Conservation (phyloP, 495 filamentous ascomycete species). For the Xylaria castorea region DNA sequence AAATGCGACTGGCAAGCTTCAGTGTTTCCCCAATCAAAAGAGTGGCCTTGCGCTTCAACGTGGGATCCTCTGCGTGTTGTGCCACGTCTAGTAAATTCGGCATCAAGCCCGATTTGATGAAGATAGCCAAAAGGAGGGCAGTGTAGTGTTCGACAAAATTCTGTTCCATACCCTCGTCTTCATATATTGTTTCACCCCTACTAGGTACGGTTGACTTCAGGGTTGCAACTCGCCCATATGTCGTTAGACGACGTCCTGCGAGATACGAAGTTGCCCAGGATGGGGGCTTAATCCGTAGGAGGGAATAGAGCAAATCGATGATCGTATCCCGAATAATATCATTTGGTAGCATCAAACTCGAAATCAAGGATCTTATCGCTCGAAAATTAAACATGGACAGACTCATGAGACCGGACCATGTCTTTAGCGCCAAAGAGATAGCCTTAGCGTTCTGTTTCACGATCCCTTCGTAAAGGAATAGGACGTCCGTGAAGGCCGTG, state of each 20-base stretch:
- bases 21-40: constrained; percentile 88
- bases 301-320: constrained; percentile 87
- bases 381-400: constrained; percentile 85
- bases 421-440: constrained; percentile 84
- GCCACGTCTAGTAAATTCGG: constrained; percentile 76
- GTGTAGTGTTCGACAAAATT: constrained; percentile 94
- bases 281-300: constrained; percentile 91
- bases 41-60: constrained; percentile 85
- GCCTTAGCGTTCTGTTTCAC: constrained; percentile 86
- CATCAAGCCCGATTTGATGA: constrained; percentile 83
- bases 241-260: constrained; percentile 89
- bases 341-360: constrained; percentile 76
- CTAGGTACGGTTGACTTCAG: constrained; percentile 61
- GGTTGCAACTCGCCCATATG: constrained; percentile 90
- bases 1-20: constrained; percentile 82
- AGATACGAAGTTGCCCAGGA: constrained; percentile 97
- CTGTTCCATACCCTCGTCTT: constrained; percentile 72
- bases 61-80: constrained; percentile 73
- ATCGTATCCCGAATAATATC: constrained; percentile 71
- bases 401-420: constrained; percentile 89
- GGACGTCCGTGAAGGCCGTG: constrained; percentile 86
- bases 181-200: constrained; percentile 59
- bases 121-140: constrained; percentile 82
- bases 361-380: constrained; percentile 80
- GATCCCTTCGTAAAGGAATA: constrained; percentile 73